A percentile compares a stretch with the other conserved stretches of the same genome.
Evolutionary conservation across 2,329 filamentous ascomycete genomes (phyloP).

Genomic region (Pseudopithomyces maydicus): DNA sequence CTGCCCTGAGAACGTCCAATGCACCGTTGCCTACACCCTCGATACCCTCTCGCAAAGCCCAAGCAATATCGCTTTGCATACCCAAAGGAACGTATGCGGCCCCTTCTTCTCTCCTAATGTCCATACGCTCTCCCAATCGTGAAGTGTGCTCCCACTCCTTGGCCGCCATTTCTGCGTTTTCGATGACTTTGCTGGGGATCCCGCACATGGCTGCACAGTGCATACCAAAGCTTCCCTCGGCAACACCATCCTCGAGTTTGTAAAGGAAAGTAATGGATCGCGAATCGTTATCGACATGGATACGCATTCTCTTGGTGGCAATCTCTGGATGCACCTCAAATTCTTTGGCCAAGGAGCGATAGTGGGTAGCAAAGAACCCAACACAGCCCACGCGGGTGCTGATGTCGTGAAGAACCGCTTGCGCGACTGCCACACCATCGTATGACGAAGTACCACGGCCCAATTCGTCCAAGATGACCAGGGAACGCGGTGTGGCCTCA

Average conservation of each 20-base stretch:
- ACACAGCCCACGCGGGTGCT: slow-evolving; percentile 91
- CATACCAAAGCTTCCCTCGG: slow-evolving; percentile 98
- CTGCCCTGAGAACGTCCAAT: slow-evolving; percentile 61
- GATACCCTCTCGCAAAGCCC: slow-evolving; percentile 67
- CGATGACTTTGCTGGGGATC: slow-evolving; percentile 80
- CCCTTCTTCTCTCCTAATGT: slow-evolving; percentile 70
- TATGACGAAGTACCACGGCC: slow-evolving; percentile 94
- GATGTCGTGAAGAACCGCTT: slow-evolving; percentile 95
- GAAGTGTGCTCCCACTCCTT: slow-evolving; percentile 95
- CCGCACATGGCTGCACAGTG: slow-evolving; percentile 99
- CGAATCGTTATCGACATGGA: slow-evolving; percentile 84
- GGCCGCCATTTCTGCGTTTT: slow-evolving; percentile 85
- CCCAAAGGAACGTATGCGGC: slow-evolving; percentile 85
- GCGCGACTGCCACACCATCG: slow-evolving; percentile 94
- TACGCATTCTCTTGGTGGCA: slow-evolving; percentile 85
- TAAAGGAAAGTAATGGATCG: slow-evolving; percentile 96
- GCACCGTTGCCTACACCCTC: slow-evolving; percentile 54
- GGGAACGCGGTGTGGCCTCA: slow-evolving; percentile 88
- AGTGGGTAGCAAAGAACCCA: slow-evolving; percentile 97
- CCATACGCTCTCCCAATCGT: slow-evolving; percentile 83
- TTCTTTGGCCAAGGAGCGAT: slow-evolving; percentile 90
- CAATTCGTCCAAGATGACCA: slow-evolving; percentile 96
- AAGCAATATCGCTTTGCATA: slow-evolving; percentile 83
- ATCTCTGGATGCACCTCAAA: slow-evolving; percentile 91
- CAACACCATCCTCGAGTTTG: slow-evolving; percentile 89